Evolutionary conservation across 2,329 filamentous ascomycete species (phyloP), one percentile per base, ranked within the genome.

Genomic region (Hymenoscyphus scutula): DNA sequence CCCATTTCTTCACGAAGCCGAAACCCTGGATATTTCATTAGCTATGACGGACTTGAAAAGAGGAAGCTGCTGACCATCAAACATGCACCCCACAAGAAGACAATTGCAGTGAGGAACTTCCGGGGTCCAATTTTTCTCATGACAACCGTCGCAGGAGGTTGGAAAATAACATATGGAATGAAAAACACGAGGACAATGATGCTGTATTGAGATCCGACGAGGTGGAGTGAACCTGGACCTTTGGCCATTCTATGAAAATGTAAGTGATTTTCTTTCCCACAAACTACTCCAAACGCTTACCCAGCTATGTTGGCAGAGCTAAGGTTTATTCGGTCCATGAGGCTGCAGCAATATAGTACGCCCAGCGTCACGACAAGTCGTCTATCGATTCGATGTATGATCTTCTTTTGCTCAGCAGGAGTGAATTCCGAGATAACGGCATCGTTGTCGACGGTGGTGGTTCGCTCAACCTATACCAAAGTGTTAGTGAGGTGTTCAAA

Each of bases 241-340:
- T 57, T 64, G 23, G 64, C 58, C 67, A 70, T 68, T 30, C 68
- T 70, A 30, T 27, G 23, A 34, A 8, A 23, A 27, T 37, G 57
- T 55, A 64, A 58, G 48, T 8, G 55, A 10, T 32, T 27, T 17
- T 45, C 27, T 30, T 30, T 17, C 6, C 30, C 7, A n/a, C 6
- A 53, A 58, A 10, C 7, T 68, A n/a, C 17, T 59, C 38, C 27
- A n/a, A 15, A 13, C 53, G n/a, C 73, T 61, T 71, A 82, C 80
- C 82, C 90, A 23, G 91, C 90, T 73, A 94, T 88, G 54, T 84
- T 84, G 48, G 89, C 90, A 25, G 84, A 80, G n/a, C 84, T 84
- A 73, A 93, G 77, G 74, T 94, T 94, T 1, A 89, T 91, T 34
- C 91, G 81, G 72, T 95, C 91, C 85, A 94, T 90, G 63, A 94